Evolutionary conservation across 148 eudicot genomes (phyloP), one percentile per base, ranked within the genome.

Genomic region (Hydrangea macrophylla): DNA sequence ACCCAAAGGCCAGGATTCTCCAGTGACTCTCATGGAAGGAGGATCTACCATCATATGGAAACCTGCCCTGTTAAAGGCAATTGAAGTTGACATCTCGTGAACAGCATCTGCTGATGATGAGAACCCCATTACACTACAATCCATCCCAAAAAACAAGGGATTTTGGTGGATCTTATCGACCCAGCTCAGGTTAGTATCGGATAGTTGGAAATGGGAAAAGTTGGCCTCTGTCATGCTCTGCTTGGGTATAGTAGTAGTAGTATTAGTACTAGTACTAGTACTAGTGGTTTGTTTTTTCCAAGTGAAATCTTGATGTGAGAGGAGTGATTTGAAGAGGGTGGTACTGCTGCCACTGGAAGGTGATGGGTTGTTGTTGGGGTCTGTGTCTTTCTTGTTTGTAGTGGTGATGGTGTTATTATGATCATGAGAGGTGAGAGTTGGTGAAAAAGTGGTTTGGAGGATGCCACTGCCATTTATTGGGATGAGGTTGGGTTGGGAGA

Each of bases 1-100:
- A 65, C 70, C 42, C 45, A 70, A 62, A 50, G 72, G 72, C 78
- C 82, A 78, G 67, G 85, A 71, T 64, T 78, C 77, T 44, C 42
- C 39, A 30, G 73, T 13, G 42, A 40, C 24, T 36, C 69, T 58
- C 50, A 70, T 58, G 66, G 72, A 31, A 62, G 44, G 56, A 51
- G 61, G 62, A 75, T 72, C 70, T 35, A 76, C 68, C 73, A 81
- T 28, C 69, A 63, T 32, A 18, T 75, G 60, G 54, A 70, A 62
- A 36, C 66, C 40, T 50, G 36, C 54, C 67, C 74, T 75, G 68
- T 75, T 73, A 33, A 70, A 48, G 65, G 70, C 67, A 11, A 65
- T 51, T 22, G 82, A 66, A 55, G 72, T 59, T 17, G 79, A 65
- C 70, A 69, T 60, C 18, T 78, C 82, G 76, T 62, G 28, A 65